Evolutionary conservation across 1,284 basidiomycete genomes (phyloP).

Genomic region (Marasmius fiardii): DNA sequence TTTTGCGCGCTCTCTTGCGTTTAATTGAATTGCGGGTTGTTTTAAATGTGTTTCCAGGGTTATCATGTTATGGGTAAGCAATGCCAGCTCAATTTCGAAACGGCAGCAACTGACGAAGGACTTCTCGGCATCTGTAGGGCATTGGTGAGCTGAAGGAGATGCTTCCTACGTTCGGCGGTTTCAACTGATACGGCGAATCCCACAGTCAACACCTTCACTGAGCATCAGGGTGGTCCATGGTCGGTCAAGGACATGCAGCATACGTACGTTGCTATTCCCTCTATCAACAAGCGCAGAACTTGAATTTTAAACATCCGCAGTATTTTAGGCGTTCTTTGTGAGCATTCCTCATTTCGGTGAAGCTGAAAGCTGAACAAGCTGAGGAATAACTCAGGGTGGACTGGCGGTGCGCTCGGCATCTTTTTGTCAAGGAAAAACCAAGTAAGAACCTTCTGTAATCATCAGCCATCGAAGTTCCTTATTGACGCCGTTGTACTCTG

Average conservation of each 20-base stretch:
- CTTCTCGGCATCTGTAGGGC: constrained; percentile 36
- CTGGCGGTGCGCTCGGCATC: constrained; percentile 86
- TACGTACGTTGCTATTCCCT: constrained; percentile 49
- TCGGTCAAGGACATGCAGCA: constrained; percentile 95
- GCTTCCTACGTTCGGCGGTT: background rate
- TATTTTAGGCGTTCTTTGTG: constrained; percentile 62
- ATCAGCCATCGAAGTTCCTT: too few relatives aligned
- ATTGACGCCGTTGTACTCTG: too few relatives aligned
- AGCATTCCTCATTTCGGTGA: constrained; percentile 15
- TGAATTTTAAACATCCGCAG: constrained; percentile 20
- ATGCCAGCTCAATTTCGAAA: background rate
- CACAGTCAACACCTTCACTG: constrained; percentile 90
- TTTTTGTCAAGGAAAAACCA: constrained; percentile 83
- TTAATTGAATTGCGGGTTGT: constrained; percentile 3
- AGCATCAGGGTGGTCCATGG: constrained; percentile 80
- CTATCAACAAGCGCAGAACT: constrained; percentile 10
- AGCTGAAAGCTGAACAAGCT: too few relatives aligned
- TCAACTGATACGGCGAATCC: constrained; percentile 6
- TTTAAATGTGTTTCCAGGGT: constrained; percentile 41
- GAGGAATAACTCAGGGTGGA: constrained; percentile 66
- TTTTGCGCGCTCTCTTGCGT: constrained; percentile 9
- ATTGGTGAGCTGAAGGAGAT: constrained; percentile 42
- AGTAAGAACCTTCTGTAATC: constrained; percentile 19
- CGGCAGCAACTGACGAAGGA: background rate
- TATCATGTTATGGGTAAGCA: constrained; percentile 82